A percentile compares a stretch with the other conserved stretches of the same genome.
Evolutionary conservation across 2,329 filamentous ascomycete species (phyloP).

Genomic region (Exophiala alcalophila): DNA sequence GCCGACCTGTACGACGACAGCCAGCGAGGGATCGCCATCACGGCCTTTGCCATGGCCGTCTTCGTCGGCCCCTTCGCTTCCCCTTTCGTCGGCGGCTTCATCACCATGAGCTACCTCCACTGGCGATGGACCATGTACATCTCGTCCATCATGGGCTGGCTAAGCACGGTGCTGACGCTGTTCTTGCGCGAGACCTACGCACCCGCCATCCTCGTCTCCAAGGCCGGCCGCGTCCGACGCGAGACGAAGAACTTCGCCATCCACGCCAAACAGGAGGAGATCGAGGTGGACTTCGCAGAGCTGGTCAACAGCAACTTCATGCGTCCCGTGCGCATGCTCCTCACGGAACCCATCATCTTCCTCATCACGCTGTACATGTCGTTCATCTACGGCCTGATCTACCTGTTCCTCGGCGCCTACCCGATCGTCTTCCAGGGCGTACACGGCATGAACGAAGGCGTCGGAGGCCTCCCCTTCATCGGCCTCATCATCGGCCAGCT

Average conservation of each 20-base stretch:
- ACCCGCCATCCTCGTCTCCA: conserved; percentile 57
- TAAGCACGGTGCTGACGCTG: conserved; percentile 47
- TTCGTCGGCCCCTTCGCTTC: conserved; percentile 53
- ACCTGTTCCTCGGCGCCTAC: conserved; percentile 37
- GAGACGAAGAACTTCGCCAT: conserved; percentile 61
- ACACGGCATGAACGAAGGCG: conserved; percentile 66
- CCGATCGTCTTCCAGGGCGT: conserved; percentile 45
- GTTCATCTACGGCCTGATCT: conserved; percentile 34
- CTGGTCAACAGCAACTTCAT: conserved; percentile 53
- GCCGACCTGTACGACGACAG: conserved; percentile 56
- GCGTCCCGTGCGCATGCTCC: conserved; percentile 43
- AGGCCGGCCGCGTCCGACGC: conserved; percentile 54
- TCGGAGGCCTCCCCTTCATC: conserved; percentile 76
- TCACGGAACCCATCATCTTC: conserved; percentile 45
- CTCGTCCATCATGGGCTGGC: conserved; percentile 54
- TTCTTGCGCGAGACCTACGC: conserved; percentile 59
- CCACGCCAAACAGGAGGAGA: conserved; percentile 56
- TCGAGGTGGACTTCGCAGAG: conserved; percentile 51
- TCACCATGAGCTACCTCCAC: conserved; percentile 47
- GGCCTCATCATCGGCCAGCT: conserved; percentile 76
- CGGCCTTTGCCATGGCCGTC: conserved; percentile 51
- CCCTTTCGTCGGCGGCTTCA: conserved; percentile 56
- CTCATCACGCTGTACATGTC: conserved; percentile 41
- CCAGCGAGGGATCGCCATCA: conserved; percentile 45
- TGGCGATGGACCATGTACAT: conserved; percentile 59